Base-by-base conservation (phyloP, 371 early-diverging fungal species). In the Mucor saturninus region DNA sequence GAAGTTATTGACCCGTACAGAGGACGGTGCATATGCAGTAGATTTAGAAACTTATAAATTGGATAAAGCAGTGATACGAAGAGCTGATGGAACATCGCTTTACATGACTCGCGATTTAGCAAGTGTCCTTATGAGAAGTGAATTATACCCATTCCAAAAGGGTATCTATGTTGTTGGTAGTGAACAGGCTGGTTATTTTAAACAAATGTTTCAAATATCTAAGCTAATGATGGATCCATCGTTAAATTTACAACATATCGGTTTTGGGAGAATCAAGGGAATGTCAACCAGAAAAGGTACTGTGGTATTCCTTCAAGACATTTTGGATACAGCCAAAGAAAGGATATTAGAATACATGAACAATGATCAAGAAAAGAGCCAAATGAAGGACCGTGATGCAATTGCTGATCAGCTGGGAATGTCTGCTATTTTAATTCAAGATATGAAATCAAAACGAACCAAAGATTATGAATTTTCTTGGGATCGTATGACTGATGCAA, bases 91-190 rank as follows among this genome's bases (percentile, higher is more conserved):
- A 15, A 92, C 95, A 6, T 91, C 96, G 14, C 80, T 99, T 5
- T 99, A 99, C 71, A 66, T 97, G 7, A 96, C 98, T 1, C 91
- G 99, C 39, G 99, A 99, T 68, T 85, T 99, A 56, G 99, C 95
- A 13, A 95, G 96, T 30, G 90, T 95, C 39, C 71, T 91, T 60
- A 86, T 93, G 71, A 89, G 99, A 42, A 77, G 84, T 43, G 85
- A 92, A 30, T 75, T 63, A 31, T 95, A 93, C 73, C 64, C 92
- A 69, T 69, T 65, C 30, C 89, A 95, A 67, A 86, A 91, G 65
- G 86, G 94, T 58, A 77, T 93, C 56, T 99, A 99, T 74, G 93
- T 98, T 39, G 96, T 99, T 39, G 95, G 94, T 11, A 83, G 82
- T 43, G 94, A 95, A 65, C 99, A 99, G 72, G 86, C 89, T 56